These are phyloP conservation scores for Solanum peruvianum DNA, from an alignment of 257 asterid genomes.

Conservation along the genomic window DNA sequence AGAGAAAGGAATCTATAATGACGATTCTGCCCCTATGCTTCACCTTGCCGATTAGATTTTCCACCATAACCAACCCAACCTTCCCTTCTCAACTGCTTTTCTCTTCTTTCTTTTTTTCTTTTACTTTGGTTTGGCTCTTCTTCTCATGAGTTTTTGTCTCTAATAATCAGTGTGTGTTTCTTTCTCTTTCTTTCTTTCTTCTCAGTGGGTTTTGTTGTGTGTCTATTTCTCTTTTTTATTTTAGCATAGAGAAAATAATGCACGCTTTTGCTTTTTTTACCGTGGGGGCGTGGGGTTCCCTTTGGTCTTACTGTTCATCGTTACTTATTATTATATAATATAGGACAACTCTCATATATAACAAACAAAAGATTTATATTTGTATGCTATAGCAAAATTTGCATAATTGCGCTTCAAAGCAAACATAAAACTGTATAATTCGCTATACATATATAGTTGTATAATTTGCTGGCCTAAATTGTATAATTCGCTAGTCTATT, in stretches of 20 bases:
- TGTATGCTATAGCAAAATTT: too few relatives aligned
- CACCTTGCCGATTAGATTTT: constrained; percentile 26
- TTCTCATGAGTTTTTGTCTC: constrained; percentile 6
- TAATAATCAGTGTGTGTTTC: background rate
- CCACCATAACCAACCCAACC: constrained; percentile 53
- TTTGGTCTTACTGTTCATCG: too few relatives aligned
- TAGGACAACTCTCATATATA: too few relatives aligned
- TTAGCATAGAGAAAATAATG: background rate
- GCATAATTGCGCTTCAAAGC: too few relatives aligned
- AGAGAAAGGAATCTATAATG: background rate
- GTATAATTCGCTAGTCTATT: too few relatives aligned
- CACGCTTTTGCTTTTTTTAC: background rate
- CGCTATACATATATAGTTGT: too few relatives aligned
- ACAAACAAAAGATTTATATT: too few relatives aligned
- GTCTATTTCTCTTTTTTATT: constrained; percentile 26
- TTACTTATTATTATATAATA: too few relatives aligned
- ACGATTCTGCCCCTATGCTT: constrained; percentile 35
- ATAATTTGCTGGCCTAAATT: too few relatives aligned
- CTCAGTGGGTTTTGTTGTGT: background rate
- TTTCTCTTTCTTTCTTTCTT: background rate
- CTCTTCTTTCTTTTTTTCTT: background rate
- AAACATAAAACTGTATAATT: too few relatives aligned
- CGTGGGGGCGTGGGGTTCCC: too few relatives aligned
- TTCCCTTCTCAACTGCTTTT: constrained; percentile 18
- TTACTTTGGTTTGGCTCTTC: constrained; percentile 5